Evolutionary conservation across 1,284 basidiomycete genomes (phyloP), one percentile per base, ranked within the genome.

Genomic region (Leccinum ambiguum): DNA sequence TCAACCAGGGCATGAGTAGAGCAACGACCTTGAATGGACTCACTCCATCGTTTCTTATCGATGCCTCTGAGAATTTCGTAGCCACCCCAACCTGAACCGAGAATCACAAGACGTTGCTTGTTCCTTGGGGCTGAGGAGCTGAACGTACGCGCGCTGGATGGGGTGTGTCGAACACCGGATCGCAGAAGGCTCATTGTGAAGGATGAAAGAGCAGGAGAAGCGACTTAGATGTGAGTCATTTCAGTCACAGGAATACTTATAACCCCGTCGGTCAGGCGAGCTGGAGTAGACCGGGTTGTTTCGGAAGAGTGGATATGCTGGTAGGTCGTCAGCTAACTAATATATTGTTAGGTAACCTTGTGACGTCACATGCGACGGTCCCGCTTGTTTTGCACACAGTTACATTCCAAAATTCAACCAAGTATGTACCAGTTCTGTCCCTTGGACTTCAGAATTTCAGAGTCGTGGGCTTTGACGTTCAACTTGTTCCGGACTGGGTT

Each of bases 11-110:
- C 36, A 56, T 59, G 54, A 43, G 50, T 21, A 3, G 43, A 60
- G 41, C 54, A 30, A 39, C 45, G 18, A 26, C 60, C 7, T 56
- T 18, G 66, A 56, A 50, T 61, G 26, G 60, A 78, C 84, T 65
- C 61, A 89, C 89, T 81, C 84, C 87, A 90, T 64, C 82, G 80
- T 69, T 85, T 87, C 75, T 88, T 90, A 75, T 91, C 87, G 1
- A 91, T 77, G 4, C 82, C 81, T 61, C 85, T 78, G 41, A 91
- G 80, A 4, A 93, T 78, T 69, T 89, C 88, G 72, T 93, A 93
- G 0, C 92, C 93, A 64, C 89, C 92, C 93, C 92, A 95, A 23
- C 93, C 93, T 8, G 88, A 90, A 2, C 93, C 93, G 1, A 94
- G 80, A 65, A 95, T 88, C n/a, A 94, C 86, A 26, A 94, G 82